These are phyloP conservation scores for Sporobolomyces phaffii DNA, from an alignment of 768 basidiomycete genomes.

Conservation along the genomic window DNA sequence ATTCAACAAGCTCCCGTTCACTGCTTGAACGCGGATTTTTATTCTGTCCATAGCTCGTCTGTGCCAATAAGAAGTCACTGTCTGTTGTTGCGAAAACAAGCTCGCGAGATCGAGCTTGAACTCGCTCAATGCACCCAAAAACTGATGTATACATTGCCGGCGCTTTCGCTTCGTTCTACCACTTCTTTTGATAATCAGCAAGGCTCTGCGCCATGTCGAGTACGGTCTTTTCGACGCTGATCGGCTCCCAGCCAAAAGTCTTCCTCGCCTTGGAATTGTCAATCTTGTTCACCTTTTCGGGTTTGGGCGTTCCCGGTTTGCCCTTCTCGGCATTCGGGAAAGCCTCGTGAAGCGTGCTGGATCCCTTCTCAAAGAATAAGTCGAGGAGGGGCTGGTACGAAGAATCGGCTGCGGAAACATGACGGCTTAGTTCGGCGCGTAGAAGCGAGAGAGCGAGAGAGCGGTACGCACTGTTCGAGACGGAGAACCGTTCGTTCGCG, in stretches of 20 bases:
- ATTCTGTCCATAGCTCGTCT: neutral
- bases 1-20: neutral
- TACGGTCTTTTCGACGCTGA: conserved; percentile 21
- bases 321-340: conserved; percentile 27
- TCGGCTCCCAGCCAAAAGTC: conserved; percentile 30
- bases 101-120: too few relatives aligned
- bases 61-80: too few relatives aligned
- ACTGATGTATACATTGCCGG: too few relatives aligned
- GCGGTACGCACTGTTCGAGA: conserved; percentile 11
- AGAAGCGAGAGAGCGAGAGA: neutral
- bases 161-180: too few relatives aligned
- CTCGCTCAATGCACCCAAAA: too few relatives aligned
- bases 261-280: conserved; percentile 17
- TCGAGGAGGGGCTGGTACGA: conserved; percentile 34
- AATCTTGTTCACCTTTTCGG: conserved; percentile 25
- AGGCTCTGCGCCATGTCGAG: conserved; percentile 24
- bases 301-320: conserved; percentile 7
- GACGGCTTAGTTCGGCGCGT: neutral
- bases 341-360: neutral
- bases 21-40: neutral
- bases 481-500: conserved; percentile 39
- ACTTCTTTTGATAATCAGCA: conserved; percentile 27
- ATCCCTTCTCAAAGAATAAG: conserved; percentile 14
- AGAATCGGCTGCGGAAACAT: conserved; percentile 10
- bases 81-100: too few relatives aligned